Base-by-base conservation (phyloP, 306 rosid genomes). In the Carpinus fangiana region DNA sequence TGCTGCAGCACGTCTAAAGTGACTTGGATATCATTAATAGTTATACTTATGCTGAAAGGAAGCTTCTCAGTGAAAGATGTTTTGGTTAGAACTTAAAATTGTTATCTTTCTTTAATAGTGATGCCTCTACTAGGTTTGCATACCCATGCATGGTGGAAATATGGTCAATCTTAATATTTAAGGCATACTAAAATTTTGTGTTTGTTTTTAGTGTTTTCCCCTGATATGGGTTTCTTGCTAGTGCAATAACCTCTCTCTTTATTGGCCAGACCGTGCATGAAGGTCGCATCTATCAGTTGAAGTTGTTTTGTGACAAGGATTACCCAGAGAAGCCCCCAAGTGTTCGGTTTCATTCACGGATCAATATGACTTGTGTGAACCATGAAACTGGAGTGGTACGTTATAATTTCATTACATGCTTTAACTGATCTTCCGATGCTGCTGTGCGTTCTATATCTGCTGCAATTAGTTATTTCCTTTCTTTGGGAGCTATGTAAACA, bases 351-450 rank as follows among this genome's bases (percentile, higher is more conserved):
- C 99, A 96, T 90, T 96, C 99, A 48, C 89, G 99, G 77, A 71
- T 96, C 87, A 96, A 96, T 85, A 91, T 93, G 97, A 90, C 98
- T 73, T 93, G 98, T 79, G 98, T 96, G 77, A 96, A 90, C 89
- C 99, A 96, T 83, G 99, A 96, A 90, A 91, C 93, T 80, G 99
- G 99, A 84, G 94, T 90, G 96, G 99, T 96, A 96, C 80, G 52
- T 82, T 84, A 66, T 17, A 69, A 76, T 71, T 75, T 53, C 20
- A 7, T 67, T 70, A 28, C 66, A 43, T 78, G 70, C 65, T 56
- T 70, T 83, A 73, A 53, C 16, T 67, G 51, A 67, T 41, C 28
- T 13, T 64, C 16, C 18, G 13, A 5, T 59, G 14, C 38, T 23
- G 65, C 65, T 31, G 46, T 65, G 70, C 8, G 17, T 34, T 65